These are phyloP conservation scores for Xylariaceae sp. DNA, from an alignment of 2,329 filamentous ascomycete species.

Conservation along the genomic window DNA sequence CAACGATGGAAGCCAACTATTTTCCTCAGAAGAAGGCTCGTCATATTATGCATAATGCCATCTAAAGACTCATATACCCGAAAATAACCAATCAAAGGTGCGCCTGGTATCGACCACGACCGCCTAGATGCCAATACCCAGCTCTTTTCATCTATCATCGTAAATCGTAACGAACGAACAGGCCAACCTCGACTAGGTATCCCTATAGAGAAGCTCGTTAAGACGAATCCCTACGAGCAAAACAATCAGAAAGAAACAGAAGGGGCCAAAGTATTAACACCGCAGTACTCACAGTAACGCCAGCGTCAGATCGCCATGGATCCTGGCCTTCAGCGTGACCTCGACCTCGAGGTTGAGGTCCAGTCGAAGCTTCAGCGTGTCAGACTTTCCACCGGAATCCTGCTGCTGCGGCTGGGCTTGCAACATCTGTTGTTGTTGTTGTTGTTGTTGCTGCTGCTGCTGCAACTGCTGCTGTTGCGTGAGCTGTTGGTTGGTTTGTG, in stretches of 20 bases:
- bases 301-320: slow-evolving; percentile 78
- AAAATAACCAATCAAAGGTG: neutral
- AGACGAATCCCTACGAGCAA: neutral
- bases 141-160: neutral
- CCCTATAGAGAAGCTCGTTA: neutral
- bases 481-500: neutral
- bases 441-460: neutral
- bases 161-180: neutral
- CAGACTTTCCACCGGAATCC: slow-evolving; percentile 43
- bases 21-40: too few species aligned
- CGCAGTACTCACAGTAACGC: slow-evolving; percentile 57
- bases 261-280: neutral
- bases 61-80: too few species aligned
- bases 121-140: neutral
- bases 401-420: neutral
- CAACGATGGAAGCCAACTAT: too few species aligned
- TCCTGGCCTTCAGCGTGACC: slow-evolving; percentile 80
- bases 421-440: neutral
- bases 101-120: neutral
- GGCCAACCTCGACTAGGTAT: neutral
- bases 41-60: too few species aligned
- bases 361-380: slow-evolving; percentile 71
- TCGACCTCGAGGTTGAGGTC: slow-evolving; percentile 81
- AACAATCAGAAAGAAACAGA: neutral
- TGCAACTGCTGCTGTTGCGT: neutral